Base-by-base conservation (phyloP, 169 alveolate species). In the Plasmodium malariae region DNA sequence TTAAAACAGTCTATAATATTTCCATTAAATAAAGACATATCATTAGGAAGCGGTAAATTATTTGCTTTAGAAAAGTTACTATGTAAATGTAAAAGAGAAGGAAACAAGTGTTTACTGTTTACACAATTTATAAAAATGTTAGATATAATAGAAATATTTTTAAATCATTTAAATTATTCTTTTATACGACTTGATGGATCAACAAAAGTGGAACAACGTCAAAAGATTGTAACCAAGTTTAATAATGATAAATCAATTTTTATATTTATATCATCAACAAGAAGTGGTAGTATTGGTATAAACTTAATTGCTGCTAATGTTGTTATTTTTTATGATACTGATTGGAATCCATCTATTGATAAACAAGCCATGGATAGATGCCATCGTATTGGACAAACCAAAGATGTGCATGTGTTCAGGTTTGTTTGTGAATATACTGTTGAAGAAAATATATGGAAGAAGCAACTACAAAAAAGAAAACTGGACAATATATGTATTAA, bases 321-420 rank as follows among this genome's bases (percentile, higher is more conserved):
- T 0, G 99, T 98, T 11, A 98, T 98, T 68, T 98, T 98, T 93
- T 98, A 98, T 93, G 99, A 98, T 86, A 98, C 99, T 0, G 99
- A 98, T 92, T 98, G 99, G 99, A 98, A 98, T 89, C 99, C 99
- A 4, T 99, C 99, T 4, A 98, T 98, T 99, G 99, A 98, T 93
- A 95, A 98, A 74, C 98, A 98, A 90, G 99, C 99, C 2, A 97
- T 98, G 97, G 99, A 98, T 88, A 93, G 99, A 62, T 98, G 99
- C 76, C 99, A 98, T 83, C 87, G 99, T 68, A 98, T 98, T 28
- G 99, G 99, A 0, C 99, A 98, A 94, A 97, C 99, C 0, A 96
- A 99, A 71, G 98, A 98, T 48, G 99, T 98, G 14, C 98, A 98
- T 69, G 98, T 98, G 28, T 98, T 98, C 92, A 93, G 99, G 69